A percentile compares a stretch with the other conserved stretches of the same genome.
Conservation (phyloP, 2,329 filamentous ascomycete genomes). For the Diaporthe sp. region DNA sequence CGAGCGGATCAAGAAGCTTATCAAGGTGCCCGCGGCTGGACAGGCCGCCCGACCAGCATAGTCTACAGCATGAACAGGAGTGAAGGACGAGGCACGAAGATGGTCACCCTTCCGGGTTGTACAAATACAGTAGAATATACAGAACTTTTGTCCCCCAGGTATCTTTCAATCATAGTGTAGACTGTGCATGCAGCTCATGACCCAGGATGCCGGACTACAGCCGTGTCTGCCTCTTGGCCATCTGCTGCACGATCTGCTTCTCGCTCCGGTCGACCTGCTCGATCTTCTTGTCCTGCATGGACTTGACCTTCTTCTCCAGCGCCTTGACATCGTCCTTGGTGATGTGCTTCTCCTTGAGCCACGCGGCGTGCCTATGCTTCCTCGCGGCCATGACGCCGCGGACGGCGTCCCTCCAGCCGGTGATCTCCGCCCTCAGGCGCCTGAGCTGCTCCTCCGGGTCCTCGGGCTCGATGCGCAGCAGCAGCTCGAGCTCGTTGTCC, state of each 20-base stretch:
- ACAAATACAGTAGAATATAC: constrained; percentile 32
- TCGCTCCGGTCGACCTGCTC: constrained; percentile 64
- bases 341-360: constrained; percentile 60
- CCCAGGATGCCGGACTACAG: constrained; percentile 20
- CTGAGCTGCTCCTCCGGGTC: constrained; percentile 61
- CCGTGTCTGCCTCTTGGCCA: constrained; percentile 48
- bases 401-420: constrained; percentile 66
- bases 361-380: constrained; percentile 64
- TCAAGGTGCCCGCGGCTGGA: constrained; percentile 26
- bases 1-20: constrained; percentile 47
- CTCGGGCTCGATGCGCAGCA: constrained; percentile 68
- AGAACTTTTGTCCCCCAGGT: not conserved
- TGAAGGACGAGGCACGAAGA: not conserved
- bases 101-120: constrained; percentile 21
- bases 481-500: constrained; percentile 72
- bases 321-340: constrained; percentile 58
- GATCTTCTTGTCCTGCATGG: constrained; percentile 68
- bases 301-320: constrained; percentile 64
- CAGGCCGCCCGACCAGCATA: not conserved
- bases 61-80: not conserved
- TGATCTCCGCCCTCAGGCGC: constrained; percentile 60
- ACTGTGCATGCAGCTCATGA: not conserved
- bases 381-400: constrained; percentile 62
- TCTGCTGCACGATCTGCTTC: constrained; percentile 61
- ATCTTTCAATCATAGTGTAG: not conserved